Percentiles rank a stretch among this genome's conserved stretches.
phyloP scores from a whole-genome alignment of 768 basidiomycete genomes.

The Amanita inopinata region DNA sequence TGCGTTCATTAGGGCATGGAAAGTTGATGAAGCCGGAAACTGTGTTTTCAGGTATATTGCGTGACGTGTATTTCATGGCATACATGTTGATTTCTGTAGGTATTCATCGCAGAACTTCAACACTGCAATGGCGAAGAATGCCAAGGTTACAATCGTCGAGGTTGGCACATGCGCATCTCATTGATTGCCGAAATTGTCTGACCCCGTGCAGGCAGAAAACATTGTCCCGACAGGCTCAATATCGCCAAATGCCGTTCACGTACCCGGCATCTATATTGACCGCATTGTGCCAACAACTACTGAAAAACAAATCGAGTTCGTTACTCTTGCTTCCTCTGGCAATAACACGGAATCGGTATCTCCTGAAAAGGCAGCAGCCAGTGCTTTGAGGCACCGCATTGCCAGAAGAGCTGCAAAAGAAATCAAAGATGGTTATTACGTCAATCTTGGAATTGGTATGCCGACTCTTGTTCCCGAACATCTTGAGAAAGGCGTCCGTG shows the following conservation, averaged over 20 bases:
- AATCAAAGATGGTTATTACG: slow-evolving; percentile 79
- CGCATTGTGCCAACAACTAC: slow-evolving; percentile 73
- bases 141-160: slow-evolving; percentile 86
- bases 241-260: slow-evolving; percentile 72
- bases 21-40: slow-evolving; percentile 86
- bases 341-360: slow-evolving; percentile 20
- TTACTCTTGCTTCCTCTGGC: slow-evolving; percentile 52
- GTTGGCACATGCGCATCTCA: slow-evolving; percentile 21
- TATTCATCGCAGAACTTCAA: slow-evolving; percentile 86
- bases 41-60: slow-evolving; percentile 70
- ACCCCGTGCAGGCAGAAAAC: slow-evolving; percentile 58
- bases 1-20: slow-evolving; percentile 86
- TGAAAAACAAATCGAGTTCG: slow-evolving; percentile 70
- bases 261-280: slow-evolving; percentile 83
- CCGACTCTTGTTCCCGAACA: slow-evolving; percentile 82
- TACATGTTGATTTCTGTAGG: slow-evolving; percentile 25
- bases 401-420: slow-evolving; percentile 85
- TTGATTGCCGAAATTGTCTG: neutral
- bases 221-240: slow-evolving; percentile 80
- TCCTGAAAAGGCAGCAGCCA: slow-evolving; percentile 44
- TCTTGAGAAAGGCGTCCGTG: slow-evolving; percentile 59
- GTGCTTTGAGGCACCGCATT: slow-evolving; percentile 59
- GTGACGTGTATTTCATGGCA: neutral
- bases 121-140: slow-evolving; percentile 81
- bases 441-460: slow-evolving; percentile 88